These are phyloP conservation scores for Loxodes magnus DNA, from an alignment of 73 alveolate genomes.

Conservation along the genomic window DNA sequence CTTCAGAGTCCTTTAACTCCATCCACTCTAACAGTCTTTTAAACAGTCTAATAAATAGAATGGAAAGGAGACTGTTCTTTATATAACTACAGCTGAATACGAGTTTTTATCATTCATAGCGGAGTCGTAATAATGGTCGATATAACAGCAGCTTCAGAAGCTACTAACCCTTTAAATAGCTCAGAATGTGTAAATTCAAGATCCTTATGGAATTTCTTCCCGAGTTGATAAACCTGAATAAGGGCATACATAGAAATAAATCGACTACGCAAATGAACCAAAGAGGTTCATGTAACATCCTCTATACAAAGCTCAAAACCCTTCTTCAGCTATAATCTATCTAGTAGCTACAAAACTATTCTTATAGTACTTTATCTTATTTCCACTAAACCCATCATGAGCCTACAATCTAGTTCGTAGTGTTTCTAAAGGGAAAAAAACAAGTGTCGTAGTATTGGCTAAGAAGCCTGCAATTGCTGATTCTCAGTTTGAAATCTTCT, in stretches of 20 bases:
- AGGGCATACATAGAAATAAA: slow-evolving; percentile 10
- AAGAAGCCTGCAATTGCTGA: too few species aligned
- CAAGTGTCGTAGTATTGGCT: too few species aligned
- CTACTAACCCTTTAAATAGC: background rate
- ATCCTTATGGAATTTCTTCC: background rate
- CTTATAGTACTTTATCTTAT: too few species aligned
- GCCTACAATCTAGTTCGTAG: too few species aligned
- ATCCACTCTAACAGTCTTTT: background rate
- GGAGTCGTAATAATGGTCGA: slow-evolving; percentile 6
- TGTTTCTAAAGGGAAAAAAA: too few species aligned
- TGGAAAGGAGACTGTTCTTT: background rate
- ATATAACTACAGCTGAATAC: background rate
- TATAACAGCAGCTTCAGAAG: slow-evolving; percentile 11
- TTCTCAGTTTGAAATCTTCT: too few species aligned
- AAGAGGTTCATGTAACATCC: slow-evolving; percentile 9
- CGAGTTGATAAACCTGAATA: background rate
- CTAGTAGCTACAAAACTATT: too few species aligned
- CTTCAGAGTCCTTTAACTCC: slow-evolving; percentile 1
- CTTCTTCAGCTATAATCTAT: too few species aligned
- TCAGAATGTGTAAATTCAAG: background rate
- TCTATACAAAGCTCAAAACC: background rate
- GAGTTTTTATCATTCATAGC: slow-evolving; percentile 8
- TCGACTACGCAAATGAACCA: slow-evolving; percentile 1
- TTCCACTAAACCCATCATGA: too few species aligned
- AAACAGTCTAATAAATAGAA: slow-evolving; percentile 1